Conservation (phyloP, 108 stramenopile genomes). For the Nitzschia sp. region DNA sequence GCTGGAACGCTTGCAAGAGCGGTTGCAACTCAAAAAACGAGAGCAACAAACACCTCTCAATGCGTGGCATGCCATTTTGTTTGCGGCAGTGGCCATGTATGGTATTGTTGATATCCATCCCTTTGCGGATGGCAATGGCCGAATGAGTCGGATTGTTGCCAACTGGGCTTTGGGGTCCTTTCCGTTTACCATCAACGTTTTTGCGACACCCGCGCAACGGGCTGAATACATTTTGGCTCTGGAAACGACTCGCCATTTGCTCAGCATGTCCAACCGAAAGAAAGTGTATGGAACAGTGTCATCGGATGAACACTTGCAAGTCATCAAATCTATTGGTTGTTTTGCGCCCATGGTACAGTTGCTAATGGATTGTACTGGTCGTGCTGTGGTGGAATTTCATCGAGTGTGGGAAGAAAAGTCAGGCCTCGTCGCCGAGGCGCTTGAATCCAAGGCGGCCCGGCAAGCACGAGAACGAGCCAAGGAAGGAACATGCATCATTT, state of each 20-base stretch:
- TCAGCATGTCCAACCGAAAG: slow-evolving; percentile 10
- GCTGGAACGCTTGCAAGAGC: slow-evolving; percentile 16
- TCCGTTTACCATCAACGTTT: slow-evolving; percentile 45
- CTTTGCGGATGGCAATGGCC: slow-evolving; percentile 55
- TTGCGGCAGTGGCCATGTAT: slow-evolving; percentile 48
- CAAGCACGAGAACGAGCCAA: slow-evolving; percentile 44
- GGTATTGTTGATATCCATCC: slow-evolving; percentile 51
- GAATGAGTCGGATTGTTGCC: slow-evolving; percentile 39
- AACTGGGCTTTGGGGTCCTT: slow-evolving; percentile 42
- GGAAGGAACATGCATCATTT: slow-evolving; percentile 47
- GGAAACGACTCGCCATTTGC: slow-evolving; percentile 28
- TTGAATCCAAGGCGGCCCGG: slow-evolving; percentile 41
- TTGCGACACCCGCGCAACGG: slow-evolving; percentile 46
- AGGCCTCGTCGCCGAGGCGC: slow-evolving; percentile 29
- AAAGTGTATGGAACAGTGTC: slow-evolving; percentile 14
- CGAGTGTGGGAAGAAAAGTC: slow-evolving; percentile 38
- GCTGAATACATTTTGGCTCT: slow-evolving; percentile 39
- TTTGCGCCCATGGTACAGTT: slow-evolving; percentile 38
- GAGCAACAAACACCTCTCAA: neutral
- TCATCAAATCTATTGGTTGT: slow-evolving; percentile 18
- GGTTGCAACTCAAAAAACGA: slow-evolving; percentile 2
- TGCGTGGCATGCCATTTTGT: slow-evolving; percentile 22
- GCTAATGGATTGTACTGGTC: slow-evolving; percentile 37
- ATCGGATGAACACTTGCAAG: slow-evolving; percentile 7
- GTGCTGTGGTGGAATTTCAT: slow-evolving; percentile 30